Percentiles rank a stretch among this genome's conserved stretches.
Evolutionary conservation across 192 early-diverging fungal species (phyloP).

Genomic region (Glomus cerebriforme): DNA sequence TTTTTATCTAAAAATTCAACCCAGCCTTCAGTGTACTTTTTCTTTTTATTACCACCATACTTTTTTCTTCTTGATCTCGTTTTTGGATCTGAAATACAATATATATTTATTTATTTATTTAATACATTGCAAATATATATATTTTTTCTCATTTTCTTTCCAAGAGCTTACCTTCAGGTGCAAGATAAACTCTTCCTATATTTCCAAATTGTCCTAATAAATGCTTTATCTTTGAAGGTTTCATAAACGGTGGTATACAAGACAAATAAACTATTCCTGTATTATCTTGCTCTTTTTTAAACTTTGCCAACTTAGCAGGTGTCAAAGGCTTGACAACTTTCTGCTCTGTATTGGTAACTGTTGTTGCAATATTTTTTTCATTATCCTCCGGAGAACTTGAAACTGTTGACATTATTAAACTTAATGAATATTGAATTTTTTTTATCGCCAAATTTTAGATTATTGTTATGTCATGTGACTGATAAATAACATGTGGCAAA

Average conservation of each 20-base stretch:
- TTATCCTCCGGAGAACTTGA: background rate
- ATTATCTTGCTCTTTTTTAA: conserved; percentile 66
- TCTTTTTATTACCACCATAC: conserved; percentile 79
- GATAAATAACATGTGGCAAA: too few species aligned
- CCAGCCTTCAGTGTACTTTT: conserved; percentile 95
- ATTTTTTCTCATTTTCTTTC: background rate
- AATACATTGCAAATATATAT: background rate
- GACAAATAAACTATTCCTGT: conserved; percentile 93
- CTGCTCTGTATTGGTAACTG: background rate
- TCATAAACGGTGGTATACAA: conserved; percentile 92
- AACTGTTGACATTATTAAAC: background rate
- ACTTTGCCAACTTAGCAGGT: conserved; percentile 57
- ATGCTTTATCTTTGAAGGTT: conserved; percentile 74
- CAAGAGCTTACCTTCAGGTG: conserved; percentile 68
- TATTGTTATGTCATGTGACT: too few species aligned
- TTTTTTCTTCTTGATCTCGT: conserved; percentile 80
- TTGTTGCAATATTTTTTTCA: background rate
- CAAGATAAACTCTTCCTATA: conserved; percentile 83
- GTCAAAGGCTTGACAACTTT: conserved; percentile 62
- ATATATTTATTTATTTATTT: background rate
- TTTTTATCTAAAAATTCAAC: conserved; percentile 95
- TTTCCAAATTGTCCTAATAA: conserved; percentile 74
- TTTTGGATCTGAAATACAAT: conserved; percentile 56
- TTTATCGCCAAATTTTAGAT: too few species aligned
- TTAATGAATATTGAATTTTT: background rate